Percentiles rank a stretch among this genome's conserved stretches.
These are phyloP conservation scores for Parietichytrium sp. DNA, from an alignment of 108 stramenopile genomes.

Conservation along the genomic window DNA sequence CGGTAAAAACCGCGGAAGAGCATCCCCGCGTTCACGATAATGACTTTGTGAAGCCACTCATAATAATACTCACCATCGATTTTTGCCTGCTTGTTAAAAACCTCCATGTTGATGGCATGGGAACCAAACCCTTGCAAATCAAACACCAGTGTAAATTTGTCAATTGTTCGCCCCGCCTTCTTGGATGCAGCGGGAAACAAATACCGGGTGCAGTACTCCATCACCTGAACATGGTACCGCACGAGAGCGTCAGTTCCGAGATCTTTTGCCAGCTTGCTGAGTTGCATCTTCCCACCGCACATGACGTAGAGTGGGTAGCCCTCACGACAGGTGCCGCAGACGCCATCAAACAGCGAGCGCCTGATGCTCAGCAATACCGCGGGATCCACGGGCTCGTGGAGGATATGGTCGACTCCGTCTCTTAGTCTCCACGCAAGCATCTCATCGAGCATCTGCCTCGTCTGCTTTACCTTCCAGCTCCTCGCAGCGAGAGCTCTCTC, in stretches of 20 bases:
- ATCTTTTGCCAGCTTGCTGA: background rate
- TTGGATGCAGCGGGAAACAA: background rate
- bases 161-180: background rate
- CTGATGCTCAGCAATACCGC: background rate
- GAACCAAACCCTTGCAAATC: constrained; percentile 30
- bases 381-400: background rate
- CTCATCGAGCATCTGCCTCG: constrained; percentile 4
- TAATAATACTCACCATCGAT: background rate
- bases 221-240: constrained; percentile 22
- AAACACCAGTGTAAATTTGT: background rate
- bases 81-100: no score
- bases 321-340: background rate
- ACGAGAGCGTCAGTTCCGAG: background rate
- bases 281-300: background rate
- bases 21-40: constrained; percentile 14
- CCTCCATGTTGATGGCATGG: background rate
- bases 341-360: constrained; percentile 6
- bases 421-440: constrained; percentile 8
- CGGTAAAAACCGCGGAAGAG: background rate
- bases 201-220: background rate
- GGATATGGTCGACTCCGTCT: background rate
- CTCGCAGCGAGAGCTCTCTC: background rate
- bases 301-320: constrained; percentile 14
- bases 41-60: constrained; percentile 34
- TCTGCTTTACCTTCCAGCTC: background rate